These are phyloP conservation scores for Arabidopsis suecica DNA, from an alignment of 345 rosid species.

Conservation along the genomic window DNA sequence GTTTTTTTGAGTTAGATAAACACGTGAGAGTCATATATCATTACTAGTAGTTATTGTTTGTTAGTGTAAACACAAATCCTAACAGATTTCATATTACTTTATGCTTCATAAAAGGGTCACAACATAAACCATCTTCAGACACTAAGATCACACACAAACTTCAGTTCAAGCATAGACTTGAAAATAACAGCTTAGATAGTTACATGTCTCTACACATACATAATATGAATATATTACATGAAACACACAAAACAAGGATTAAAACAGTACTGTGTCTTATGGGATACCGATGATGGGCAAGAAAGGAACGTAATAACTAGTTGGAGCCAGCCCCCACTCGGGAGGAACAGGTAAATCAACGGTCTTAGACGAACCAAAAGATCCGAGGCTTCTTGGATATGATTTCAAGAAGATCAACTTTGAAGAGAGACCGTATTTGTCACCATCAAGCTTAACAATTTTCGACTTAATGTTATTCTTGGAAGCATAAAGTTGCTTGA, in stretches of 20 bases:
- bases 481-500: constrained; percentile 59
- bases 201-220: constrained; percentile 28
- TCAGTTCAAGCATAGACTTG: constrained; percentile 19
- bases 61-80: not conserved
- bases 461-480: constrained; percentile 54
- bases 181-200: constrained; percentile 16
- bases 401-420: constrained; percentile 67
- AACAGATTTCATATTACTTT: not conserved
- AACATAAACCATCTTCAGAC: constrained; percentile 32
- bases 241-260: not conserved
- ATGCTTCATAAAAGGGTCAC: constrained; percentile 10
- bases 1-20: not conserved
- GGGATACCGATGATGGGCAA: constrained; percentile 92
- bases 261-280: constrained; percentile 35
- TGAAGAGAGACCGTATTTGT: constrained; percentile 57
- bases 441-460: constrained; percentile 46
- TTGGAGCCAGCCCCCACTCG: constrained; percentile 92
- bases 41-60: no score
- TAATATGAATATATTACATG: constrained; percentile 15
- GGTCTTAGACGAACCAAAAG: constrained; percentile 66
- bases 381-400: constrained; percentile 45
- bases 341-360: constrained; percentile 74
- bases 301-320: constrained; percentile 81
- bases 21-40: not conserved
- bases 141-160: constrained; percentile 34